Conservation (phyloP, 2,329 filamentous ascomycete genomes). For the Hypoxylon sp. region DNA sequence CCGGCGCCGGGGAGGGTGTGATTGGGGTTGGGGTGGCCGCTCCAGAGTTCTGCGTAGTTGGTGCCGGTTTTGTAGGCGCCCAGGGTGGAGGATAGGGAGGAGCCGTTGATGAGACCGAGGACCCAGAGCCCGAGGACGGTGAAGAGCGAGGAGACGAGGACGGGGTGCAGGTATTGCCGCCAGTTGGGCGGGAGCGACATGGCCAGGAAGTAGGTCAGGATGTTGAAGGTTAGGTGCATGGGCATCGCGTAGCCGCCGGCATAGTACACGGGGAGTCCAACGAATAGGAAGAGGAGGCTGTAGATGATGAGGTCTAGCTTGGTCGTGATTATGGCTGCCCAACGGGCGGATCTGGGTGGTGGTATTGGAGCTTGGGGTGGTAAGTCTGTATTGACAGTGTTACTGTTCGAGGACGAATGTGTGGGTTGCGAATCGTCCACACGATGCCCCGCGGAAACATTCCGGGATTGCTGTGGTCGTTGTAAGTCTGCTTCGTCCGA, state of each 20-base stretch:
- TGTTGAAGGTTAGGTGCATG: constrained; percentile 62
- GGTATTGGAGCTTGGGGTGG: constrained; percentile 60
- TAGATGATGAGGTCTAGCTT: constrained; percentile 65
- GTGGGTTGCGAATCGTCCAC: constrained; percentile 18
- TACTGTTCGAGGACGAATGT: constrained; percentile 8
- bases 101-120: constrained; percentile 62
- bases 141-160: constrained; percentile 68
- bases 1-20: constrained; percentile 69
- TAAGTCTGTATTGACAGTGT: constrained; percentile 39
- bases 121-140: constrained; percentile 69
- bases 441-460: constrained; percentile 21
- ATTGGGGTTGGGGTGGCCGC: constrained; percentile 51
- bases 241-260: constrained; percentile 66
- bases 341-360: constrained; percentile 63
- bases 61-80: constrained; percentile 65
- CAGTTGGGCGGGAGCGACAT: constrained; percentile 64
- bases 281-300: constrained; percentile 61
- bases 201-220: constrained; percentile 67
- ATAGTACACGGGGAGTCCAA: constrained; percentile 71
- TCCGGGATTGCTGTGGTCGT: constrained; percentile 36
- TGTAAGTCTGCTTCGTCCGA: constrained; percentile 39
- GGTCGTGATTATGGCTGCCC: constrained; percentile 63
- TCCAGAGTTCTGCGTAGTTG: constrained; percentile 68
- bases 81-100: constrained; percentile 60
- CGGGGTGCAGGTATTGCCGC: constrained; percentile 69